These are phyloP conservation scores for Tetramitus jugosus DNA, from an alignment of 208 protist genomes.

Conservation along the genomic window DNA sequence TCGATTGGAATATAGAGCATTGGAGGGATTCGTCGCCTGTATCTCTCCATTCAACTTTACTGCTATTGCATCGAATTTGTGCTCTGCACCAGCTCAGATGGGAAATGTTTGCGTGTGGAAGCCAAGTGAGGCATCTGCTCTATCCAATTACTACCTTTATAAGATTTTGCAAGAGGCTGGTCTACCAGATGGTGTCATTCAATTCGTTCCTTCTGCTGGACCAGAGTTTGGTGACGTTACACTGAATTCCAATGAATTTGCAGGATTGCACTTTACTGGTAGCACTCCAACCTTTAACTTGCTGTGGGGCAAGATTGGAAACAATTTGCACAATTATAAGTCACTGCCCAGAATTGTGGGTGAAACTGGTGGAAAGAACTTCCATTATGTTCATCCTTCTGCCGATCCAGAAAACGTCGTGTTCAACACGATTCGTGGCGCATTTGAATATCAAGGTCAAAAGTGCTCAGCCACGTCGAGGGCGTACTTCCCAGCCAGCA, in stretches of 20 bases:
- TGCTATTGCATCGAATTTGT: constrained; percentile 91
- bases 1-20: constrained; percentile 79
- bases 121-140: constrained; percentile 60
- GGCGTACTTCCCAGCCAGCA: constrained; percentile 78
- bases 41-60: constrained; percentile 97
- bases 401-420: constrained; percentile 70
- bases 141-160: constrained; percentile 78
- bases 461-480: constrained; percentile 87
- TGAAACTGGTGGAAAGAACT: constrained; percentile 94
- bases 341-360: constrained; percentile 88
- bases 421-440: constrained; percentile 68
- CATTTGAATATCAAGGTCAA: constrained; percentile 94
- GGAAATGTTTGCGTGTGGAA: constrained; percentile 94
- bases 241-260: constrained; percentile 52
- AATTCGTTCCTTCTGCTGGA: constrained; percentile 65
- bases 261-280: constrained; percentile 90
- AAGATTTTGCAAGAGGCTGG: constrained; percentile 87
- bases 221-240: constrained; percentile 39
- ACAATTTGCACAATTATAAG: constrained; percentile 71
- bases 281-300: constrained; percentile 74
- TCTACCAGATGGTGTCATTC: constrained; percentile 86
- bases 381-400: constrained; percentile 83
- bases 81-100: constrained; percentile 85
- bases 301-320: constrained; percentile 82
- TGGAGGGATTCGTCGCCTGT: constrained; percentile 89